Base-by-base conservation (phyloP, 176 grass and related monocot species). In the Eremochloa ophiuroides region DNA sequence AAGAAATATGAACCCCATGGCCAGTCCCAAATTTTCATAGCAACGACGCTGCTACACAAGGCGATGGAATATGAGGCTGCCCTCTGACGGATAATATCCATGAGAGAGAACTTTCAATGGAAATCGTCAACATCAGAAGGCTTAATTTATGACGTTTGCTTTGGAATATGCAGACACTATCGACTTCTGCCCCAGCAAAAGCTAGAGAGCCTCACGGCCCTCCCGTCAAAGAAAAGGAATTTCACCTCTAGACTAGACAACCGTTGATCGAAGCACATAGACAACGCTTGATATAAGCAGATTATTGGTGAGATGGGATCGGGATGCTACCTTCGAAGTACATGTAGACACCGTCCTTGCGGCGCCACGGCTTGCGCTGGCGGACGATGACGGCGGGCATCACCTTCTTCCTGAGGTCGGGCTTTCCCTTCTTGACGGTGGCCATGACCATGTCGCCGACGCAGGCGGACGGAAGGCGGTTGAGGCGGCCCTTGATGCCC, bases 51-150 rank as follows among this genome's bases (percentile, higher is more conserved):
- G 63, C 89, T 95, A 74, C 69, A 69, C 82, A 87, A 90, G 90
- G 90, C 80, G 0, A 93, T 93, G 93, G 90, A 96, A 96, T 93
- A 96, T 96, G 93, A 96, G 88, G 85, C 83, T 26, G 3, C 76
- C 77, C 40, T 40, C 70, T 11, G 14, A 92, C 10, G 83, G 90
- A 96, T 46, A 34, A 88, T 62, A 61, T 73, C 26, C 53, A 46
- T 13, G 5, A 69, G 87, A 87, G 75, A 30, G 10, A 29, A 29
- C 51, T 77, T 80, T 47, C n/a, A n/a, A 35, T 40, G n/a, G 22
- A 88, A 73, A 87, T 65, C 76, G 25, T 92, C 93, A 46, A 92
- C 87, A 76, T 84, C 72, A 3, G n/a, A 86, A 80, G 73, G 87
- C 78, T 91, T 77, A 28, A 60, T 97, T 4, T 89, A 14, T 87